These are phyloP conservation scores for Phytophthora sp. DNA, from an alignment of 352 stramenopile species.

Conservation along the genomic window DNA sequence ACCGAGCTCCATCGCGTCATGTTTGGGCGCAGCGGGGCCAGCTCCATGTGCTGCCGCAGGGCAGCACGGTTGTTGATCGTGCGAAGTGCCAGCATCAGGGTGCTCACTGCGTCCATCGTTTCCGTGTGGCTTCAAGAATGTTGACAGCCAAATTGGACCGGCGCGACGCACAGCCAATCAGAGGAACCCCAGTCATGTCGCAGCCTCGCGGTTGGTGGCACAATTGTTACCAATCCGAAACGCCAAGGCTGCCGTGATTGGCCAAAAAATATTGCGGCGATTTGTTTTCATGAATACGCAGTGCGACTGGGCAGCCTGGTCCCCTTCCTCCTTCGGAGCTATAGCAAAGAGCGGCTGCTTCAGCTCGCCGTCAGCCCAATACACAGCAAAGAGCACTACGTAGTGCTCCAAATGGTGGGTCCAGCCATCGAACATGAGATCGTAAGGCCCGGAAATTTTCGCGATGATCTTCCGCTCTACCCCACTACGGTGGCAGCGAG, in stretches of 20 bases:
- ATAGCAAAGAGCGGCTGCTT: neutral
- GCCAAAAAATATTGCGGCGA: neutral
- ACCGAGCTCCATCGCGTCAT: constrained; percentile 6
- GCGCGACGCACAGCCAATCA: constrained; percentile 9
- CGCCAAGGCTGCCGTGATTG: neutral
- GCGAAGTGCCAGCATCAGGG: constrained; percentile 3
- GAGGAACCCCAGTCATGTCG: neutral
- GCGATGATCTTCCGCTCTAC: neutral
- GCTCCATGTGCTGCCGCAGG: neutral
- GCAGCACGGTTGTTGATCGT: too few species aligned
- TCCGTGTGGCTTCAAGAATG: neutral
- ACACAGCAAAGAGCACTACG: neutral
- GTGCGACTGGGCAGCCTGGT: neutral
- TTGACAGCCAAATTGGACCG: constrained; percentile 14
- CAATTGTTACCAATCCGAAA: constrained; percentile 6
- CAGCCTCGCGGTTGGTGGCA: neutral
- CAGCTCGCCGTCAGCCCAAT: neutral
- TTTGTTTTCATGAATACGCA: neutral
- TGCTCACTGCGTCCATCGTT: neutral
- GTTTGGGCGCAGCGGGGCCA: neutral
- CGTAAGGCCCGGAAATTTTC: neutral
- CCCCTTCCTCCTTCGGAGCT: neutral
- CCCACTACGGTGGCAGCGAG: neutral
- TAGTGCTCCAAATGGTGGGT: neutral
- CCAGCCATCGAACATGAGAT: neutral